Conservation (phyloP, 805 yeast species). For the Lipomyces japonicus region DNA sequence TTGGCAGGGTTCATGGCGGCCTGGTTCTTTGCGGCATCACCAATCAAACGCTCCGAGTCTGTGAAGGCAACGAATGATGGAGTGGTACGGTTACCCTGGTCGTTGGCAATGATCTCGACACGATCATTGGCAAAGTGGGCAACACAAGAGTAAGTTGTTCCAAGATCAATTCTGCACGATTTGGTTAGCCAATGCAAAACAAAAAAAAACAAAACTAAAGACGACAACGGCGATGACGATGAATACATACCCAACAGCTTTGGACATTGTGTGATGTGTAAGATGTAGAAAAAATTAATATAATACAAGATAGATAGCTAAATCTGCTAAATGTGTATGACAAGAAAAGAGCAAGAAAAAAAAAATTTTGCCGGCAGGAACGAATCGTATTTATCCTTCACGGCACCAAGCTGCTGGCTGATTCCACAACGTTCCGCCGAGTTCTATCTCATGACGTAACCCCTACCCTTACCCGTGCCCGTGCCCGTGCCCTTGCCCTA, state of each 20-base stretch:
- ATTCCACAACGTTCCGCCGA: conserved; percentile 22
- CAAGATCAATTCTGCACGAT: conserved; percentile 75
- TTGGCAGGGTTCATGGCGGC: conserved; percentile 94
- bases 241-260: conserved; percentile 43
- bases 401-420: conserved; percentile 1
- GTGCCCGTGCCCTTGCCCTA: background rate
- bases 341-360: background rate
- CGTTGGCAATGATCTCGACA: conserved; percentile 93
- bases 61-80: conserved; percentile 97
- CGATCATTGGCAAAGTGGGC: conserved; percentile 82
- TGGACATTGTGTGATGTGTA: conserved; percentile 41
- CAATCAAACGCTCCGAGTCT: conserved; percentile 89
- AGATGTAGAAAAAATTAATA: background rate
- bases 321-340: background rate
- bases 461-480: too few species aligned
- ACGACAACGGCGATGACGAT: background rate
- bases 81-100: conserved; percentile 98
- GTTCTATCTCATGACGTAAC: conserved; percentile 17
- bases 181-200: conserved; percentile 5
- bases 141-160: conserved; percentile 97
- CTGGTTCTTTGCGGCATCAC: conserved; percentile 98
- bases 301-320: conserved; percentile 1
- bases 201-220: background rate
- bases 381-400: conserved; percentile 10
- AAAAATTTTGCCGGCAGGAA: conserved; percentile 1